These are phyloP conservation scores for Wickerhamia fluorescens DNA, from an alignment of 805 yeast genomes.

Conservation along the genomic window DNA sequence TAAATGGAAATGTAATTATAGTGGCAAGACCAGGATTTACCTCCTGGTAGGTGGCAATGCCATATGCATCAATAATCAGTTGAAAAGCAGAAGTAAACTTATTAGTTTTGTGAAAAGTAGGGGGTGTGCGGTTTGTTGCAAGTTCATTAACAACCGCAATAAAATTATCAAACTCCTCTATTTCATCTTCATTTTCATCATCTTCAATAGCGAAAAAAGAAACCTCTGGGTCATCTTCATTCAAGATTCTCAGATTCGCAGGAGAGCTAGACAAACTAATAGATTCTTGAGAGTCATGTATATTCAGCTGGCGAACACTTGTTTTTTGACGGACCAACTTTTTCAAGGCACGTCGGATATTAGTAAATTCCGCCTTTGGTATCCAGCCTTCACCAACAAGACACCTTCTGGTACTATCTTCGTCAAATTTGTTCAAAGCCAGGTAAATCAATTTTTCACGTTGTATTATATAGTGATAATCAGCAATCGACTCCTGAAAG, in stretches of 20 bases:
- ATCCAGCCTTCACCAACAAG: slow-evolving; percentile 73
- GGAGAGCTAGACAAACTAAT: slow-evolving; percentile 3
- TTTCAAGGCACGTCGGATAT: slow-evolving; percentile 33
- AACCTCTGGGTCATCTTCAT: slow-evolving; percentile 3
- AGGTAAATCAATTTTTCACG: slow-evolving; percentile 54
- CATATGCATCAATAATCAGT: slow-evolving; percentile 90
- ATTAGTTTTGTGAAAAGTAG: slow-evolving; percentile 91
- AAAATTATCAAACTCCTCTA: slow-evolving; percentile 9
- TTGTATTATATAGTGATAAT: slow-evolving; percentile 29
- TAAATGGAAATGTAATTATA: slow-evolving; percentile 90
- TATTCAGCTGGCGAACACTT: no score
- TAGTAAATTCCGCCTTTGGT: slow-evolving; percentile 45
- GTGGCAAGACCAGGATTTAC: slow-evolving; percentile 96
- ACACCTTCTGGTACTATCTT: slow-evolving; percentile 59
- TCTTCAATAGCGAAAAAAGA: slow-evolving; percentile 20
- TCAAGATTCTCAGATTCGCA: no score
- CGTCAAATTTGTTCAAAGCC: slow-evolving; percentile 58
- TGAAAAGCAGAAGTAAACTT: slow-evolving; percentile 93
- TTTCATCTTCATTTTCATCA: slow-evolving; percentile 8
- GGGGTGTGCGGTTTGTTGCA: slow-evolving; percentile 80
- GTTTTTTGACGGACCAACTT: slow-evolving; percentile 33
- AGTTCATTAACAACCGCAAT: slow-evolving; percentile 42
- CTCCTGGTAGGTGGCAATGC: slow-evolving; percentile 87
- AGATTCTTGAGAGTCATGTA: slow-evolving; percentile 11
- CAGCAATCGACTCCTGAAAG: slow-evolving; percentile 28